A percentile compares a stretch with the other conserved stretches of the same genome.
These are phyloP conservation scores for Candida krabiensis DNA, from an alignment of 805 yeast genomes.

Conservation along the genomic window DNA sequence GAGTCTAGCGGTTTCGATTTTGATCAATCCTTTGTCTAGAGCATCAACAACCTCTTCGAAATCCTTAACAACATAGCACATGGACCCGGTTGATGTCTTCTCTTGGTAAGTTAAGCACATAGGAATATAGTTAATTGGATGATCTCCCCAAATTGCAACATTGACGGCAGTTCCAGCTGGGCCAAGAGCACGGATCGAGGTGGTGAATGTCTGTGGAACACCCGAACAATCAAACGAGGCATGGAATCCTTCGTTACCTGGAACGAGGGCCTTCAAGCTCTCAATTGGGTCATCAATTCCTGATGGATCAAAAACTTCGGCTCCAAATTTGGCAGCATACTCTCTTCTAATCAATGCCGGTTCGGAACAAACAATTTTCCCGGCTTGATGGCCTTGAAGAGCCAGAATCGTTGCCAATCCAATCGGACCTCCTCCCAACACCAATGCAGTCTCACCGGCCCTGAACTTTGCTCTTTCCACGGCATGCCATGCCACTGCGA, in stretches of 20 bases:
- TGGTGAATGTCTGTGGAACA: constrained; percentile 49
- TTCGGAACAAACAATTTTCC: constrained; percentile 56
- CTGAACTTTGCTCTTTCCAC: constrained; percentile 45
- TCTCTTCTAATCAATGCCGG: constrained; percentile 62
- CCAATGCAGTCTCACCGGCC: constrained; percentile 46
- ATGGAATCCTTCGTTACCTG: constrained; percentile 46
- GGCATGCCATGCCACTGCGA: constrained; percentile 62
- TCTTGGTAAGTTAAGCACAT: constrained; percentile 58
- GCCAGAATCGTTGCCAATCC: constrained; percentile 59
- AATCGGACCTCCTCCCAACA: constrained; percentile 60
- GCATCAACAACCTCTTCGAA: constrained; percentile 57
- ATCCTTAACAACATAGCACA: constrained; percentile 58
- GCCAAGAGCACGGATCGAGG: constrained; percentile 49
- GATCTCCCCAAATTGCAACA: constrained; percentile 64
- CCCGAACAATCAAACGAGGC: constrained; percentile 58
- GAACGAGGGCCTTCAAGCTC: constrained; percentile 38
- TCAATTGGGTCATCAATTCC: constrained; percentile 38
- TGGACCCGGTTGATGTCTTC: constrained; percentile 57
- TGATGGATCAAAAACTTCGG: constrained; percentile 50
- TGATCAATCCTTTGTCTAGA: constrained; percentile 46
- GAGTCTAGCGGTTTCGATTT: constrained; percentile 40
- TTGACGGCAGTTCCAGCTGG: constrained; percentile 61
- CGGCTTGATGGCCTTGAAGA: constrained; percentile 46
- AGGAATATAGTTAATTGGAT: constrained; percentile 49
- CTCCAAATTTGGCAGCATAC: constrained; percentile 51